Conservation (phyloP, 73 alveolate species). For the Symbiodinium pilosum region DNA sequence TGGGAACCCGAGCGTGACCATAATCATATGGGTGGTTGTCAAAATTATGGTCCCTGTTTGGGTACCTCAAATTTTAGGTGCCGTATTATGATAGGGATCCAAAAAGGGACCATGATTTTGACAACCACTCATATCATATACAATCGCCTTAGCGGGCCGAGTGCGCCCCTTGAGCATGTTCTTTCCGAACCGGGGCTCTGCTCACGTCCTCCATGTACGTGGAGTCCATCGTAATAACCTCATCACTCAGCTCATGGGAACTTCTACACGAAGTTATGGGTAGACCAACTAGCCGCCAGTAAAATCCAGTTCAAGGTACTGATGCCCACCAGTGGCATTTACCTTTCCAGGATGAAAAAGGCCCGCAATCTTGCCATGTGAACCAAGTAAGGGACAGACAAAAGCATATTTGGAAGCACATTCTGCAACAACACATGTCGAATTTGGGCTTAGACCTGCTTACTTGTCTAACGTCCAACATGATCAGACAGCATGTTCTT, state of each 20-base stretch:
- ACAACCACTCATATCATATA: too few relatives aligned
- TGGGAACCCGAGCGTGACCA: too few relatives aligned
- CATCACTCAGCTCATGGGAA: background rate
- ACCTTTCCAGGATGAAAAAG: too few relatives aligned
- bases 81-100: too few relatives aligned
- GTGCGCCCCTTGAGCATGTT: too few relatives aligned
- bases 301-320: background rate
- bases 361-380: background rate
- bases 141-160: too few relatives aligned
- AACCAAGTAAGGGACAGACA: background rate
- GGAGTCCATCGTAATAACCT: background rate
- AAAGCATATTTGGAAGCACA: too few relatives aligned
- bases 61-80: too few relatives aligned
- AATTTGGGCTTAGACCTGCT: background rate
- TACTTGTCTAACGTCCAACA: background rate
- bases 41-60: too few relatives aligned
- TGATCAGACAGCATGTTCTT: background rate
- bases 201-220: background rate
- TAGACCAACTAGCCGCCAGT: too few relatives aligned
- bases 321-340: background rate
- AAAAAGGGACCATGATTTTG: too few relatives aligned
- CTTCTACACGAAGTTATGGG: background rate
- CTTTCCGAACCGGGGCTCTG: background rate
- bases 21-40: too few relatives aligned
- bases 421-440: background rate